Base-by-base conservation (phyloP, 805 yeast species). In the Candida incommunis region DNA sequence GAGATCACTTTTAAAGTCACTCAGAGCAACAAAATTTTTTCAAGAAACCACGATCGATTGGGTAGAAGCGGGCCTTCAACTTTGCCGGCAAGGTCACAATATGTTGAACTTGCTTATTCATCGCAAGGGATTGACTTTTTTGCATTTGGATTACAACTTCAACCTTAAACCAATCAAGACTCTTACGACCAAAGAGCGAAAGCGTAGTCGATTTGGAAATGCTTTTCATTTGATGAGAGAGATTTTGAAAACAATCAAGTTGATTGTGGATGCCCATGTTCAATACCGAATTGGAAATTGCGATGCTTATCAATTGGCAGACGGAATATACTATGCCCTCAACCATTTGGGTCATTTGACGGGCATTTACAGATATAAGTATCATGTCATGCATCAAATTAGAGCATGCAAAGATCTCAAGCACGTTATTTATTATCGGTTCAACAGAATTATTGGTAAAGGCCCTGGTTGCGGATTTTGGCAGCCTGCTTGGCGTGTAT, bases 401-500 rank as follows among this genome's bases (percentile, higher is more conserved):
- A 74, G 96, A 43, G 88, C 94, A 2, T 87, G 96, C 61, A 92
- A 92, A 60, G 98, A 92, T 63, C 65, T 92, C 55, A 92, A 92
- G 62, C 98, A 92, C 59, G 79, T 90, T 4, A 81, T 92, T 0
- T 92, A 92, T 58, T 72, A 84, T 51, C 70, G 81, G 49, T 92
- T 92, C 66, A 92, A 92, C 57, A 69, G 71, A 29, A 68, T 75
- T n/a, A 82, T 92, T 22, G 96, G 96, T 0, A 92, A 90, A 58
- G 98, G 98, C 2, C 97, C 98, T 1, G 98, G 98, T 0, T 84
- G 95, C 66, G 99, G 99, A 1, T 83, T 92, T 61, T 92, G 99
- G 99, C 97, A 92, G 58, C 98, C 98, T 0, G 84, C 96, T 1
- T 92, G 97, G 98, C 69, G 96, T 53, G 90, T 88, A 1, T 92